Evolutionary conservation across 2,329 filamentous ascomycete genomes (phyloP).

Genomic region (Cladosporium sp.): DNA sequence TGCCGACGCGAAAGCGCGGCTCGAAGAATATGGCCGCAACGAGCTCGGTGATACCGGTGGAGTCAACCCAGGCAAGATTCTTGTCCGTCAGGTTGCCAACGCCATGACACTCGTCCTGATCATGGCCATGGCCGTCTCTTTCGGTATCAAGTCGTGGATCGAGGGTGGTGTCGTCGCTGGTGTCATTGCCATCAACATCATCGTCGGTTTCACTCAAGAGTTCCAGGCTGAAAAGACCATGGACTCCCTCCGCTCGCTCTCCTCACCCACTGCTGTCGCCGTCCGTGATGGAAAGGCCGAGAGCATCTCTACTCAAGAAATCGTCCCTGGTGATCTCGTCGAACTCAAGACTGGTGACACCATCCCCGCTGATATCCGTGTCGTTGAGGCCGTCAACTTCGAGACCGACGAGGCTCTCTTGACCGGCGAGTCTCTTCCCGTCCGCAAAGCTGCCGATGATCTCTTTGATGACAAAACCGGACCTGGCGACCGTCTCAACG

Average conservation of each 20-base stretch:
- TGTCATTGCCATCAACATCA: conserved; percentile 48
- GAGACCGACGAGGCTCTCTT: conserved; percentile 69
- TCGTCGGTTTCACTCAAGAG: conserved; percentile 49
- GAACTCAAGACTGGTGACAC: conserved; percentile 51
- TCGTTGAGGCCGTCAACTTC: conserved; percentile 59
- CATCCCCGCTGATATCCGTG: conserved; percentile 51
- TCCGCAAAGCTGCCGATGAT: conserved; percentile 63
- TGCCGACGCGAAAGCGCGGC: conserved; percentile 59
- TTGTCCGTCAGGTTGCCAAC: conserved; percentile 72
- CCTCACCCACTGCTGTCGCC: conserved; percentile 48
- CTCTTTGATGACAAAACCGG: conserved; percentile 56
- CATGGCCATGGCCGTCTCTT: conserved; percentile 50
- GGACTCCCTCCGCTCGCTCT: conserved; percentile 49
- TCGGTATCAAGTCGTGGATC: conserved; percentile 49
- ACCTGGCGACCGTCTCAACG: conserved; percentile 69
- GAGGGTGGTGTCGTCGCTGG: conserved; percentile 50
- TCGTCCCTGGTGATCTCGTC: conserved; percentile 51
- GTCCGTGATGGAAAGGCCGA: conserved; percentile 48
- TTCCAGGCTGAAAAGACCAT: conserved; percentile 52
- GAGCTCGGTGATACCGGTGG: conserved; percentile 68
- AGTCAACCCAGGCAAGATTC: conserved; percentile 69
- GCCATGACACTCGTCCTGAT: conserved; percentile 70
- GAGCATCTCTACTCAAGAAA: conserved; percentile 44
- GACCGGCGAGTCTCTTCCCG: conserved; percentile 71
- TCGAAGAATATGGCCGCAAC: conserved; percentile 64